Base-by-base conservation (phyloP, 2,329 filamentous ascomycete species). In the Cordyceps fumosorosea region DNA sequence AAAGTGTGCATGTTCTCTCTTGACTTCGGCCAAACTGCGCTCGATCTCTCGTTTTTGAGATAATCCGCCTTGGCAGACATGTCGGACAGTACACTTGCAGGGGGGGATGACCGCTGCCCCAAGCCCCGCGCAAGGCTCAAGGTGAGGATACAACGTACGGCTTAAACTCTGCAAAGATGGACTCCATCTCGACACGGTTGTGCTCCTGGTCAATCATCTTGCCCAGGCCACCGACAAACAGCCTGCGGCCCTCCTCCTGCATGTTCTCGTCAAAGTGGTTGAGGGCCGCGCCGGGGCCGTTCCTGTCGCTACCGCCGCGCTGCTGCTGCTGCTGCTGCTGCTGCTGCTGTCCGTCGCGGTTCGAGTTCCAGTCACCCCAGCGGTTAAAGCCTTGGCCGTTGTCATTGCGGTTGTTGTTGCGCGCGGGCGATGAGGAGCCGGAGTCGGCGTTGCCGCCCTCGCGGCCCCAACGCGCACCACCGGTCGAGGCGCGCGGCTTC, bases 161-260 rank as follows among this genome's bases (percentile, higher is more conserved):
- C 11, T 78, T 72, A 65, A 78, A 83, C 0, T 71, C 78, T 6
- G 73, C 69, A 60, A 85, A 81, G 0, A 84, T 70, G 5, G 76
- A 71, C 4, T 71, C 70, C 12, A 85, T 74, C 66, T 83, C 78
- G 8, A 69, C 65, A 20, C 79, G 75, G 64, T 81, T 78, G 8
- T 78, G 74, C 3, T 70, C 72, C 66, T 83, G 79, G 66, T 81
- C 76, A 34, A 75, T 67, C 76, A 82, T 81, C 65, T 74, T 75
- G 20, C 75, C 75, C 20, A 85, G 68, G 0, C 81, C 81, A 3
- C 82, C 81, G 20, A 84, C 76, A 58, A 78, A 84, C 2, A 84
- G 67, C 29, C 81, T 75, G 55, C 75, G 73, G 16, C 75, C 70
- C 2, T 71, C 66, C 4, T 68, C 66, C 8, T 71, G 69, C 16